Percentiles rank a stretch among this genome's conserved stretches.
These are phyloP conservation scores for Neurospora sp. DNA, from an alignment of 2,329 filamentous ascomycete species.

Conservation along the genomic window DNA sequence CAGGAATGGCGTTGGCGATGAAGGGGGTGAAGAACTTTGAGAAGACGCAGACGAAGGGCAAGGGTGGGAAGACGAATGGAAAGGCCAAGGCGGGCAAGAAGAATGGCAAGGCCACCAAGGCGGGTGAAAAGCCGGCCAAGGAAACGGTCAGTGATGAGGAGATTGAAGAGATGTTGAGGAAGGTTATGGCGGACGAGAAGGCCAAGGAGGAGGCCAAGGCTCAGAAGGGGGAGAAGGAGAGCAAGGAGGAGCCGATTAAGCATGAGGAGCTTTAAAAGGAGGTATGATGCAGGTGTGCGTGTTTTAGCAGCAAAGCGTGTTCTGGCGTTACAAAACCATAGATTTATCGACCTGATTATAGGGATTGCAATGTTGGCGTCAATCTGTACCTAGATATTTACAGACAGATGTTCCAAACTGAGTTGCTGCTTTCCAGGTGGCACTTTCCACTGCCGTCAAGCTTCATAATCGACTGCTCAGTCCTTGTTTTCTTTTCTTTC, in stretches of 20 bases:
- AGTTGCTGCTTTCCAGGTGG: not conserved
- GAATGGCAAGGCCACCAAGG: conserved; percentile 21
- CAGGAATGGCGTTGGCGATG: conserved; percentile 59
- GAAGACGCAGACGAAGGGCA: conserved; percentile 33
- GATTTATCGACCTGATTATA: not conserved
- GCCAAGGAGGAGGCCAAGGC: conserved; percentile 11
- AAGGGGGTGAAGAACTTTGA: conserved; percentile 53
- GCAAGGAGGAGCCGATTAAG: conserved; percentile 14
- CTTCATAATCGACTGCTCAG: too few species aligned
- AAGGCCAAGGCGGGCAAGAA: conserved; percentile 19
- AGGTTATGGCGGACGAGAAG: conserved; percentile 24
- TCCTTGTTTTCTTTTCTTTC: too few species aligned
- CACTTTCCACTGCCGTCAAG: not conserved
- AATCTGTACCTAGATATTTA: not conserved
- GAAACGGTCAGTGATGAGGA: conserved; percentile 31
- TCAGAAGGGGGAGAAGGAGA: conserved; percentile 15
- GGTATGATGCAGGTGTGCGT: not conserved
- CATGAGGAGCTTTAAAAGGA: conserved; percentile 5
- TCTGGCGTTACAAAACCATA: not conserved
- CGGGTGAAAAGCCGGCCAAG: conserved; percentile 30
- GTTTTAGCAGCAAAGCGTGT: not conserved
- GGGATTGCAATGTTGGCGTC: not conserved
- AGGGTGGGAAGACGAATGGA: conserved; percentile 9
- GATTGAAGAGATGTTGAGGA: conserved; percentile 45
- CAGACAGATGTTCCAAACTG: not conserved